Base-by-base conservation (phyloP, 2,329 filamentous ascomycete genomes). In the Stachybotrys elegans region DNA sequence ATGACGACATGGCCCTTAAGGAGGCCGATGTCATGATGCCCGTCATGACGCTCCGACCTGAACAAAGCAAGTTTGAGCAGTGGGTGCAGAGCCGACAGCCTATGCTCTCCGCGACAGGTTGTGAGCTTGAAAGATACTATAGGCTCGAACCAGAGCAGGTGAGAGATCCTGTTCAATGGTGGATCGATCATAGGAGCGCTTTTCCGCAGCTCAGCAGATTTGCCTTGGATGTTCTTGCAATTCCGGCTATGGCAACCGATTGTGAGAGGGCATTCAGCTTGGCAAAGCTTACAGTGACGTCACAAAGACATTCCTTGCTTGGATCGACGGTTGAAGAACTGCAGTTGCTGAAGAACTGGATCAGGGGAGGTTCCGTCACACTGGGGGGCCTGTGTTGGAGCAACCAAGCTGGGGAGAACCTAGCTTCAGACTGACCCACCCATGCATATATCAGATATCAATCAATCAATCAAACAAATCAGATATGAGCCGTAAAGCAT, bases 261-360 rank as follows among this genome's bases (percentile, higher is more conserved):
- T 45, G 40, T 21, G 40, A 43, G 46, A 43, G 46, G 27, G 43
- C 46, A 41, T 48, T 45, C 37, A 45, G 43, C 42, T 22, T 43
- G 35, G 41, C 25, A 23, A 48, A 37, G 20, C 17, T 37, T 37
- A 37, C 35, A 37, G 35, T 37, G 35, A 37, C 35, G 35, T 40
- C 22, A 40, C 37, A 40, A 40, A 23, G 22, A 40, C 37, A 40
- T 40, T 25, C 37, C 37, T 40, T 23, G 37, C 22, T 23, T 40
- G 37, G n/a, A 40, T 40, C 19, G 37, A 25, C 37, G 42, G 43
- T 38, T 45, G 35, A 22, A 37, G 20, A 37, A 22, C 35, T 37
- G 35, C 35, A 37, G 35, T 37, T 37, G n/a, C 16, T 37, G 17
- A 37, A 37, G 35, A 37, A 37, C 35, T 37, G 35, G 35, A 22